phyloP scores from a whole-genome alignment of 352 stramenopile species.

The Elongisporangium senticosum region DNA sequence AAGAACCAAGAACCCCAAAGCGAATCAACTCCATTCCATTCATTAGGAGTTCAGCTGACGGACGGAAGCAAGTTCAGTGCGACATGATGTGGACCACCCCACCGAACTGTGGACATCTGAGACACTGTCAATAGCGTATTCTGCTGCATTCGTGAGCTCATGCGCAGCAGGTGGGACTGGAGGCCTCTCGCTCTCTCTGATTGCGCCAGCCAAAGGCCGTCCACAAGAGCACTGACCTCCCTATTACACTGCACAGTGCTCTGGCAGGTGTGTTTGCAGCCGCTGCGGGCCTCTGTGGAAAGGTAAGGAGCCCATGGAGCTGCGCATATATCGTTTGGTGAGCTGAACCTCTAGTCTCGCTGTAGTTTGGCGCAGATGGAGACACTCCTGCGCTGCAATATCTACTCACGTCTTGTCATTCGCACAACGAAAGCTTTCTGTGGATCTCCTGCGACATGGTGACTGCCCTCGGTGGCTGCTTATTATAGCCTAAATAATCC shows the following conservation, averaged over 20 bases:
- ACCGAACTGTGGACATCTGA: neutral
- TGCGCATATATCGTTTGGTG: neutral
- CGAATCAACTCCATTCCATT: neutral
- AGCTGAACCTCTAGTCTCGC: neutral
- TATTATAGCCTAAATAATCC: neutral
- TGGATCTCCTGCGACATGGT: slow-evolving; percentile 12
- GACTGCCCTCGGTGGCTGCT: neutral
- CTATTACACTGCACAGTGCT: slow-evolving; percentile 19
- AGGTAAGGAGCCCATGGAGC: slow-evolving; percentile 13
- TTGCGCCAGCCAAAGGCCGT: neutral
- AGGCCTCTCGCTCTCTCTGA: neutral
- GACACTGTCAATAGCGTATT: neutral
- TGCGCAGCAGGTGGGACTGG: neutral
- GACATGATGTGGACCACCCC: neutral
- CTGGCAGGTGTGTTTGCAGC: slow-evolving; percentile 54
- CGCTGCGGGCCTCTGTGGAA: slow-evolving; percentile 47
- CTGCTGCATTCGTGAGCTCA: neutral
- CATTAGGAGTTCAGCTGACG: neutral
- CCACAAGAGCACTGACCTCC: neutral
- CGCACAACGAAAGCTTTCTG: slow-evolving; percentile 2
- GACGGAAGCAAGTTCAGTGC: neutral
- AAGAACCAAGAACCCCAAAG: neutral
- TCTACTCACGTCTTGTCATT: slow-evolving; percentile 17
- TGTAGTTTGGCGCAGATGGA: slow-evolving; percentile 30
- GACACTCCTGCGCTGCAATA: slow-evolving; percentile 21